These are phyloP conservation scores for Aureobasidium sp. DNA, from an alignment of 2,329 filamentous ascomycete genomes.

Conservation along the genomic window DNA sequence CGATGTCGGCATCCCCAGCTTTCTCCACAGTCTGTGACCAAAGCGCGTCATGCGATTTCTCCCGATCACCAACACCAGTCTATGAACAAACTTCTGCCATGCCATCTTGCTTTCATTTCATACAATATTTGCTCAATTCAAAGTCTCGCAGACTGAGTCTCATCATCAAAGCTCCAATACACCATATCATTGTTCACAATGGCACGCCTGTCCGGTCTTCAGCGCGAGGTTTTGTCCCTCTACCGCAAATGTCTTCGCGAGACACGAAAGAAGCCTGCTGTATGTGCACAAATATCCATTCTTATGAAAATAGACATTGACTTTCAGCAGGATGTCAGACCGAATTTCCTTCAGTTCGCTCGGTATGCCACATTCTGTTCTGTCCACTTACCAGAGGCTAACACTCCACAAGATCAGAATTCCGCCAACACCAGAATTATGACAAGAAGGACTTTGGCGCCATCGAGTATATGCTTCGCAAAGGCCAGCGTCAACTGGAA, in stretches of 20 bases:
- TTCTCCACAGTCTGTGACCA: neutral
- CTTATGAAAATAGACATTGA: neutral
- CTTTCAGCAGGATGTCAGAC: conserved; percentile 17
- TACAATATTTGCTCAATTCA: neutral
- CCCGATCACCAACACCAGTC: neutral
- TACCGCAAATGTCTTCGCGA: conserved; percentile 83
- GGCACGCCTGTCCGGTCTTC: conserved; percentile 70
- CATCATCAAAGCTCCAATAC: neutral
- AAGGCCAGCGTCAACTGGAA: conserved; percentile 74
- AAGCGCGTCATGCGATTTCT: neutral
- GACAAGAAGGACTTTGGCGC: conserved; percentile 81
- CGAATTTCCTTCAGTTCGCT: conserved; percentile 29
- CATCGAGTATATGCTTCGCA: conserved; percentile 78
- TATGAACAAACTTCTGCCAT: neutral
- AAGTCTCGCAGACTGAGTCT: neutral
- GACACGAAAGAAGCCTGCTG: conserved; percentile 70
- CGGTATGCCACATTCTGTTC: conserved; percentile 9
- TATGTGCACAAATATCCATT: conserved; percentile 35
- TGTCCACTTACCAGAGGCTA: neutral
- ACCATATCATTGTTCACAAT: conserved; percentile 18
- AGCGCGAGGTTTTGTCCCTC: conserved; percentile 76
- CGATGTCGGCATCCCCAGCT: neutral
- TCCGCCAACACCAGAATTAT: conserved; percentile 58
- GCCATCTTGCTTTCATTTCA: neutral
- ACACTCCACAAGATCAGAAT: conserved; percentile 57